phyloP scores from a whole-genome alignment of 768 basidiomycete genomes.

The Kwoniella sp. region DNA sequence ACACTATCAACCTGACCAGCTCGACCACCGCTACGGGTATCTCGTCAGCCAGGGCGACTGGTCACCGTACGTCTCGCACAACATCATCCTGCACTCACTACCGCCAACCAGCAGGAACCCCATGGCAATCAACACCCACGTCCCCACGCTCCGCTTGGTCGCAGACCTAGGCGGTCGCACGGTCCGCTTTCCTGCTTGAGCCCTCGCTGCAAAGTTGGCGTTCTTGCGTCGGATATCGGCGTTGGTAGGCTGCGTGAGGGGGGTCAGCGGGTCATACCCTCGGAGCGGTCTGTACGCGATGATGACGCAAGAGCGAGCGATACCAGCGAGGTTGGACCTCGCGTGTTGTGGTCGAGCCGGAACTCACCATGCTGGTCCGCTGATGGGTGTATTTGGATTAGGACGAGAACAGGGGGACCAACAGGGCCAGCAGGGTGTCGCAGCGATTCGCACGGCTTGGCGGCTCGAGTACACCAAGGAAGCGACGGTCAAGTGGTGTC shows the following conservation, averaged over 20 bases:
- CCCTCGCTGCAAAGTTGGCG: conserved; percentile 41
- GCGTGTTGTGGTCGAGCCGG: no score
- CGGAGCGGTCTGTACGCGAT: no score
- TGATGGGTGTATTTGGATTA: no score
- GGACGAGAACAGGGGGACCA: no score
- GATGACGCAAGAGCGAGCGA: no score
- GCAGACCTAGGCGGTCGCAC: conserved; percentile 31
- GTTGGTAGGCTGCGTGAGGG: conserved; percentile 32
- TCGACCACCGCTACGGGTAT: conserved; percentile 33
- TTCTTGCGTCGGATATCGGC: conserved; percentile 45
- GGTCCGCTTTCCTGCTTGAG: conserved; percentile 37
- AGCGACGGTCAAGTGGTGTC: no score
- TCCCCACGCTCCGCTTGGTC: conserved; percentile 27
- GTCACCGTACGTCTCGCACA: not conserved
- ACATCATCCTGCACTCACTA: conserved; percentile 39
- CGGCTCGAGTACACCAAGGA: no score
- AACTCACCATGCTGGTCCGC: no score
- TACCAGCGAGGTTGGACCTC: no score
- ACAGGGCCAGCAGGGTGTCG: no score
- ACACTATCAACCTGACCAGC: conserved; percentile 29
- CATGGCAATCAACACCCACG: conserved; percentile 39
- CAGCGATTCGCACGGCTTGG: no score
- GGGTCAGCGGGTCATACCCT: no score
- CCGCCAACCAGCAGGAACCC: conserved; percentile 42
- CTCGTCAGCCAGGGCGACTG: not conserved